Evolutionary conservation across 345 rosid species (phyloP).

Genomic region (Alliaria petiolata): DNA sequence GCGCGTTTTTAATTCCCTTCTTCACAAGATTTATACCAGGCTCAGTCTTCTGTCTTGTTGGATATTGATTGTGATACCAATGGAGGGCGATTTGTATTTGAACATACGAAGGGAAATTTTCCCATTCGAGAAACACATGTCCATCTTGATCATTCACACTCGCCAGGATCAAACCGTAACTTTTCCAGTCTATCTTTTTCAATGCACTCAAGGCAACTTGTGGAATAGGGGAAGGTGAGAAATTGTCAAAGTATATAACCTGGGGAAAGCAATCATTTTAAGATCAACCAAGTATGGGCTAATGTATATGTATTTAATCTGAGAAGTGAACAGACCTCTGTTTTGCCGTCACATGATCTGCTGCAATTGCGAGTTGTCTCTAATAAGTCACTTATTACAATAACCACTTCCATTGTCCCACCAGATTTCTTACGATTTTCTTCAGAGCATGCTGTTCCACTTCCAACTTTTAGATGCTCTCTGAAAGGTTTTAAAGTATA

Average conservation of each 20-base stretch:
- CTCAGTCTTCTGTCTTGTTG: constrained; percentile 44
- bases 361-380: constrained; percentile 43
- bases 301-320: neutral
- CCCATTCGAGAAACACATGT: constrained; percentile 58
- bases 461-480: constrained; percentile 68
- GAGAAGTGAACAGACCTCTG: constrained; percentile 52
- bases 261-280: constrained; percentile 26
- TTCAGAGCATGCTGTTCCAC: constrained; percentile 47
- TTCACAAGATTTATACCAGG: constrained; percentile 47
- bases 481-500: constrained; percentile 36
- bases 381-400: constrained; percentile 53
- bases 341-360: constrained; percentile 41
- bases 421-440: constrained; percentile 47
- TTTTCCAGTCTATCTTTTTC: constrained; percentile 74
- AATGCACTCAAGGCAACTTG: constrained; percentile 50
- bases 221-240: constrained; percentile 52
- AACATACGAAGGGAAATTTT: constrained; percentile 49
- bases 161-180: constrained; percentile 62
- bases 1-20: constrained; percentile 60
- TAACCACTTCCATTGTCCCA: constrained; percentile 60
- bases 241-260: constrained; percentile 75
- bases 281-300: constrained; percentile 11
- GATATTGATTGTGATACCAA: constrained; percentile 64
- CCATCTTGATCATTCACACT: constrained; percentile 48
- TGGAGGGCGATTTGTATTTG: constrained; percentile 62